phyloP scores from a whole-genome alignment of 352 stramenopile species.

The Globisporangium spiculum region DNA sequence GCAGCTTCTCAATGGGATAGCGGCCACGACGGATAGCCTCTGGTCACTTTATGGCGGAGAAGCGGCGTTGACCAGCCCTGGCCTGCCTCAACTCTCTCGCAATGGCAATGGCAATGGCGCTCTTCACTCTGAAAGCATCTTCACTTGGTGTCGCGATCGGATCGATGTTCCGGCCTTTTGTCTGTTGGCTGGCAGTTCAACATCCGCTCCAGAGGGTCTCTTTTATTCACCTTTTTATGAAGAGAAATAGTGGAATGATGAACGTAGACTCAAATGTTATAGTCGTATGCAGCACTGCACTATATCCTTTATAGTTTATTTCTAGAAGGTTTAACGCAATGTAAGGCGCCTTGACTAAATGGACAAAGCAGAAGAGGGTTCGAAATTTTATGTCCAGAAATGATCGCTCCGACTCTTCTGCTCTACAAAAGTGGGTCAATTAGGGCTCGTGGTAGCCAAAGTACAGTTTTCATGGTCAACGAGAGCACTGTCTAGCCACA shows the following conservation, averaged over 20 bases:
- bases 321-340: not conserved
- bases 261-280: too few species aligned
- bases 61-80: not conserved
- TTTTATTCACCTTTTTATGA: not conserved
- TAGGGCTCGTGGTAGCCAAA: not conserved
- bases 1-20: not conserved
- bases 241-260: not conserved
- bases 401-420: conserved; percentile 13
- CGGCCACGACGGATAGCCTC: not conserved
- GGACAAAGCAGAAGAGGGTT: conserved; percentile 7
- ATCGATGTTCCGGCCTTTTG: conserved; percentile 2
- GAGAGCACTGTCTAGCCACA: not conserved
- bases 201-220: not conserved
- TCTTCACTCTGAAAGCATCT: conserved; percentile 8
- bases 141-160: conserved; percentile 1
- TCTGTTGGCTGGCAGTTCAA: conserved; percentile 7
- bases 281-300: too few species aligned
- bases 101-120: not conserved
- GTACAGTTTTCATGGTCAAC: not conserved
- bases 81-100: not conserved
- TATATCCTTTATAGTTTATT: not conserved
- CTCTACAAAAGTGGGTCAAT: conserved; percentile 1
- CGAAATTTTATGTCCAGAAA: conserved; percentile 9
- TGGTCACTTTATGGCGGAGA: not conserved
- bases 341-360: conserved; percentile 2